Evolutionary conservation across 2,329 filamentous ascomycete genomes (phyloP).

Genomic region (Claviceps sorghi): DNA sequence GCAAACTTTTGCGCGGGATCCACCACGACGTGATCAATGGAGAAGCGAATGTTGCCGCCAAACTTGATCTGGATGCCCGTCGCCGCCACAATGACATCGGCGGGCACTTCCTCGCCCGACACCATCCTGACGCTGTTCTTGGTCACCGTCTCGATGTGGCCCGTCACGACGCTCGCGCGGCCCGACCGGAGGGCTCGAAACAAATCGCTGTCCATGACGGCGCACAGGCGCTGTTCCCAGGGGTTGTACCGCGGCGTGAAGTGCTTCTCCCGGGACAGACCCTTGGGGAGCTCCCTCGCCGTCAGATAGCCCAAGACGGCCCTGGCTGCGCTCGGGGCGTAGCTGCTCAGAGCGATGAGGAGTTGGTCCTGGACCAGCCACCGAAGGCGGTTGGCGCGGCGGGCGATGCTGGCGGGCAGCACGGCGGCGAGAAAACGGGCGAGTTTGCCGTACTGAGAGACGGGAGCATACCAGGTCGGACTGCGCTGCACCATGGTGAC

Average conservation of each 20-base stretch:
- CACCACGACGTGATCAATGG: slow-evolving; percentile 34
- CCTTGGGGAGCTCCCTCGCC: slow-evolving; percentile 29
- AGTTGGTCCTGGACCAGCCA: slow-evolving; percentile 29
- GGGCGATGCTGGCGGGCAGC: slow-evolving; percentile 28
- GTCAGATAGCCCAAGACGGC: slow-evolving; percentile 27
- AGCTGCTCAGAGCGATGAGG: slow-evolving; percentile 31
- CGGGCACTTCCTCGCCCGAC: slow-evolving; percentile 29
- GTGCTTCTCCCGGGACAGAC: slow-evolving; percentile 35
- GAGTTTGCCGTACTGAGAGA: slow-evolving; percentile 28
- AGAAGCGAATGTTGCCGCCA: slow-evolving; percentile 35
- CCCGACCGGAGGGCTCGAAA: slow-evolving; percentile 24
- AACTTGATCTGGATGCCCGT: slow-evolving; percentile 45
- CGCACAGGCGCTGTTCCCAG: slow-evolving; percentile 56
- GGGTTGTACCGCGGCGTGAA: slow-evolving; percentile 41
- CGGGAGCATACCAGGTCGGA: slow-evolving; percentile 44
- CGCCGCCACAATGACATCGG: slow-evolving; percentile 51
- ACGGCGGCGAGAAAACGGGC: slow-evolving; percentile 21
- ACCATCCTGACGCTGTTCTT: slow-evolving; percentile 27
- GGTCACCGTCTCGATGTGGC: slow-evolving; percentile 30
- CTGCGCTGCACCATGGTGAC: slow-evolving; percentile 59
- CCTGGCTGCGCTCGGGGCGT: slow-evolving; percentile 31
- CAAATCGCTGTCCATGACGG: slow-evolving; percentile 33
- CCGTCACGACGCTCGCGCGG: slow-evolving; percentile 29
- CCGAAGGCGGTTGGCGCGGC: slow-evolving; percentile 30
- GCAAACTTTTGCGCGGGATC: slow-evolving; percentile 30